Percentiles rank a stretch among this genome's conserved stretches.
phyloP scores from a whole-genome alignment of 1,284 basidiomycete genomes.

The Cutaneotrichosporon spelunceum region DNA sequence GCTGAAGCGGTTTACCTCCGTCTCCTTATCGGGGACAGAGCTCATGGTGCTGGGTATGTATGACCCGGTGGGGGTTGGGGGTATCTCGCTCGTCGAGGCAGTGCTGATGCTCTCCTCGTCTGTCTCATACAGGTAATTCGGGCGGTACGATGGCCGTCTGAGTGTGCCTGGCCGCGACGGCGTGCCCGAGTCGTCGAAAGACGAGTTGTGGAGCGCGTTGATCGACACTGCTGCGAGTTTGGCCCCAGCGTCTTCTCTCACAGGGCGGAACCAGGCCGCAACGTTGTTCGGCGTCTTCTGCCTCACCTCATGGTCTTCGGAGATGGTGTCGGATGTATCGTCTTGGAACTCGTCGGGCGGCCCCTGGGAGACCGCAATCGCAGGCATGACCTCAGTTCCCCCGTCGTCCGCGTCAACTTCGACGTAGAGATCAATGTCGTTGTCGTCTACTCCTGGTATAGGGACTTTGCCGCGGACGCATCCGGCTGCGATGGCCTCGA shows the following conservation, averaged over 20 bases:
- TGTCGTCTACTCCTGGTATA: not conserved
- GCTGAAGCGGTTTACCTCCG: slow-evolving; percentile 4
- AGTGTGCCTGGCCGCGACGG: not conserved
- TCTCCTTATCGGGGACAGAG: not conserved
- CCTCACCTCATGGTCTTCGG: slow-evolving; percentile 22
- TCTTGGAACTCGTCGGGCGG: not conserved
- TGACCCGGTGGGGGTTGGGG: not conserved
- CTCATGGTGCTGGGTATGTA: not conserved
- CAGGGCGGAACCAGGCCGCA: not conserved
- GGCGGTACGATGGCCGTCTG: not conserved
- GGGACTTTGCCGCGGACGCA: not conserved
- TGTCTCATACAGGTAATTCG: not conserved
- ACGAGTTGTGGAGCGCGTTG: slow-evolving; percentile 27
- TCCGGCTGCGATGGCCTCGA: slow-evolving; percentile 41
- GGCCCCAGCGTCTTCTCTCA: slow-evolving; percentile 7
- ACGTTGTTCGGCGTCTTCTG: slow-evolving; percentile 20
- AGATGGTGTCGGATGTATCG: not conserved
- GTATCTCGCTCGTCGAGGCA: not conserved
- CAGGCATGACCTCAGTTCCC: not conserved
- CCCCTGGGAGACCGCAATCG: not conserved
- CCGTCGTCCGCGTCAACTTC: not conserved
- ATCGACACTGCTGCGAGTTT: slow-evolving; percentile 30
- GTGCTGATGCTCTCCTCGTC: not conserved
- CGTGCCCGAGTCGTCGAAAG: slow-evolving; percentile 8
- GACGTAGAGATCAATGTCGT: not conserved